Evolutionary conservation across 176 grass and related monocot species (phyloP).

Genomic region (Elymus sibiricus): DNA sequence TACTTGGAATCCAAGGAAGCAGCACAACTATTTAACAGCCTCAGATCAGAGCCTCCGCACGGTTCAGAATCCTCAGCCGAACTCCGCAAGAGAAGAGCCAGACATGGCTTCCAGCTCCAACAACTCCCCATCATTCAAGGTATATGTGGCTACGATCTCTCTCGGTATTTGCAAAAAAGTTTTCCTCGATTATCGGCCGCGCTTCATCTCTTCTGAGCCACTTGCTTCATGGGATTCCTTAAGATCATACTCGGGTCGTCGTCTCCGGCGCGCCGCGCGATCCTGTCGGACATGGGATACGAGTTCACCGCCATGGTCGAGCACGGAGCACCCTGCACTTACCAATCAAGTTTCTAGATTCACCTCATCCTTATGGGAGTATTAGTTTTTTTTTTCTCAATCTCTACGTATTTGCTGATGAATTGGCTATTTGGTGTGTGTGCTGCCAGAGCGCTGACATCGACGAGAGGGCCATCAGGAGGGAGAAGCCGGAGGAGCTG

Average conservation of each 20-base stretch:
- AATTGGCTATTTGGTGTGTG: neutral
- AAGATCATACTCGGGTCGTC: constrained; percentile 78
- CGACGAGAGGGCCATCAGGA: constrained; percentile 75
- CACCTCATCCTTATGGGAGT: neutral
- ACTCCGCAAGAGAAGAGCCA: neutral
- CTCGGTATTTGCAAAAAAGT: neutral
- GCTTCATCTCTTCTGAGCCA: neutral
- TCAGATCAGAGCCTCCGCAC: neutral
- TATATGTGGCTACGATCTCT: neutral
- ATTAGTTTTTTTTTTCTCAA: neutral
- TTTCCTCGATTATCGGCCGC: neutral
- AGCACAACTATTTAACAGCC: neutral
- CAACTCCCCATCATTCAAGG: constrained; percentile 13
- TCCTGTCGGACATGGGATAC: constrained; percentile 73
- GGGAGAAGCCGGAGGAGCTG: constrained; percentile 61
- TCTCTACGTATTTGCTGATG: neutral
- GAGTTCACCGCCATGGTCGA: constrained; percentile 64
- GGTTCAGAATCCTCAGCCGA: neutral
- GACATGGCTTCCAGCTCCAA: constrained; percentile 10
- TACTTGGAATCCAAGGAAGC: constrained; percentile 26
- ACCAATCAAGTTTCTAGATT: neutral
- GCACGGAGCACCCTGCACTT: too few species aligned
- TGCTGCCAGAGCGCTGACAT: constrained; percentile 60
- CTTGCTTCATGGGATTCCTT: neutral
- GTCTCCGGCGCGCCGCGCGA: constrained; percentile 62